Base-by-base conservation (phyloP, 495 filamentous ascomycete genomes). In the Penicillium steckii region DNA sequence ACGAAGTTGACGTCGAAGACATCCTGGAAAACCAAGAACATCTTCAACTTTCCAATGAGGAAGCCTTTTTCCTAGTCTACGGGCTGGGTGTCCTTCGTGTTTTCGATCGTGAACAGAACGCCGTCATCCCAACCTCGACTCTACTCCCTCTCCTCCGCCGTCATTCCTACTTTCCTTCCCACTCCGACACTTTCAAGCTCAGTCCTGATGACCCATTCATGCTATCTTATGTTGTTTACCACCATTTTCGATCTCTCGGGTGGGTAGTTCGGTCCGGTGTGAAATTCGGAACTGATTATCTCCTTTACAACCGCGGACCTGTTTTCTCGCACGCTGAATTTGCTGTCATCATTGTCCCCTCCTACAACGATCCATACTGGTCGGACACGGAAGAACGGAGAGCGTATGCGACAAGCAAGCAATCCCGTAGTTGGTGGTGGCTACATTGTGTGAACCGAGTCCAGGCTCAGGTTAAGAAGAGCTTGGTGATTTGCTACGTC, bases 281-380 rank as follows among this genome's bases (percentile, higher is more conserved):
- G 59, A 99, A 99, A 68, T 99, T 99, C 62, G 89, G 86, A 48
- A 87, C 89, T 22, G 95, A 99, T 68, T 96, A 87, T 71, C 77
- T 99, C 19, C 80, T 99, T 21, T 99, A 99, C 72, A 84, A 91
- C 51, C 86, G 91, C n/a, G 94, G 94, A 0, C 94, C 95, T 0
- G 93, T 90, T 2, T 97, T 97, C 67, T 80, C 87, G 6, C 94
- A 99, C 66, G 92, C 93, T 27, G 90, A 97, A 63, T 97, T 96
- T 60, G 93, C 87, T 0, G 72, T 96, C 45, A 73, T 93, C 17
- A 81, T 97, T 29, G 52, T 97, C 18, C 95, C 94, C 3, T 82
- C 90, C 1, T 97, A 91, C 65, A 84, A 79, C 1, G 75, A 94
- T 53, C 62, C 81, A 0, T 87, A 87, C 59, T 97, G 92, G 91